A percentile compares a stretch with the other conserved stretches of the same genome.
Evolutionary conservation across 169 alveolate genomes (phyloP).

Genomic region (Cryptosporidium parvum): DNA sequence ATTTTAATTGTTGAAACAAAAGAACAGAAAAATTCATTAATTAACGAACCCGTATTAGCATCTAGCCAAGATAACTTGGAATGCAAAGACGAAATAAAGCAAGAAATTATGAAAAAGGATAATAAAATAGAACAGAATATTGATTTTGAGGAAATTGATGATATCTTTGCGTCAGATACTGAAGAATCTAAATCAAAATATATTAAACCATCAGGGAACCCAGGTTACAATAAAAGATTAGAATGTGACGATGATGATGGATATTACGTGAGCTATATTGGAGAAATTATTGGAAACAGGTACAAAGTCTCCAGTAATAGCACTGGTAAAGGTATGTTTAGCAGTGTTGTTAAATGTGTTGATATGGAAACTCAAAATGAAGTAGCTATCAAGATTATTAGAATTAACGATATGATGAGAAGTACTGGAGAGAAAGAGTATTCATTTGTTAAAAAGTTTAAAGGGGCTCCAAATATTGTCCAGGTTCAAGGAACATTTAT

Average conservation of each 20-base stretch:
- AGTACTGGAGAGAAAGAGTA: constrained; percentile 92
- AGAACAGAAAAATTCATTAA: neutral
- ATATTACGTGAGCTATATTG: constrained; percentile 78
- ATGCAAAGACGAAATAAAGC: neutral
- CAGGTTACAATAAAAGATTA: constrained; percentile 10
- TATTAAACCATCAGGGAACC: neutral
- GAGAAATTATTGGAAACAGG: constrained; percentile 88
- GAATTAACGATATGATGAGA: constrained; percentile 91
- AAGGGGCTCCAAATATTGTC: constrained; percentile 87
- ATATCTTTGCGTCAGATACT: constrained; percentile 12
- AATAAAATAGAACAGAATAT: neutral
- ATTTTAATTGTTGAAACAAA: neutral
- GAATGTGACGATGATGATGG: constrained; percentile 75
- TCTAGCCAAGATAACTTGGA: neutral
- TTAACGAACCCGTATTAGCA: neutral
- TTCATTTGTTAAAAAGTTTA: constrained; percentile 84
- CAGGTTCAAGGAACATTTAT: constrained; percentile 84
- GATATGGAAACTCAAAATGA: constrained; percentile 79
- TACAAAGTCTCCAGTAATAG: constrained; percentile 85
- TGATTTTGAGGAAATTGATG: constrained; percentile 27
- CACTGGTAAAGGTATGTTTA: constrained; percentile 91
- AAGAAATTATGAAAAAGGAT: neutral
- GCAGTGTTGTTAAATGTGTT: constrained; percentile 85
- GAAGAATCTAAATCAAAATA: neutral
- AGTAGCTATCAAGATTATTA: constrained; percentile 88